Percentiles rank a stretch among this genome's conserved stretches.
Conservation (phyloP, 768 basidiomycete species). For the Leucosporidium yakuticum region DNA sequence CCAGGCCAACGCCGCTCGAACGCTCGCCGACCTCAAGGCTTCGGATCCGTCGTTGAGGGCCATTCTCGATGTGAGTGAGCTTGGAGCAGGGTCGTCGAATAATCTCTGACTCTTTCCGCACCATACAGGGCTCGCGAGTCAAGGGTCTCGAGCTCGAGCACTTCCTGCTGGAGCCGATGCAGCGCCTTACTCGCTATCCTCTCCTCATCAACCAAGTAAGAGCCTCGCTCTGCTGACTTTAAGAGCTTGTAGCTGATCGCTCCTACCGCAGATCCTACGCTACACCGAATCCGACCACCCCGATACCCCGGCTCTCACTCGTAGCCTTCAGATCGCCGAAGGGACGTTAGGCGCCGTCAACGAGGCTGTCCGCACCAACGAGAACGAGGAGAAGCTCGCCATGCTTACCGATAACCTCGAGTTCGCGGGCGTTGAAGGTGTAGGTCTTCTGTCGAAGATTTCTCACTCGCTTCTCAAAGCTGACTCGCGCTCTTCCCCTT, state of each 20-base stretch:
- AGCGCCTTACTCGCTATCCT: constrained; percentile 84
- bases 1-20: constrained; percentile 48
- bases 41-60: constrained; percentile 16
- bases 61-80: constrained; percentile 17
- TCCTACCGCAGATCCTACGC: constrained; percentile 56
- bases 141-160: constrained; percentile 37
- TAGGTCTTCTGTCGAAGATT: constrained; percentile 45
- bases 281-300: constrained; percentile 61
- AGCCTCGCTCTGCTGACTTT: constrained; percentile 2
- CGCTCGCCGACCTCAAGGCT: constrained; percentile 25
- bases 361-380: constrained; percentile 76
- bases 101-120: neutral
- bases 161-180: constrained; percentile 38
- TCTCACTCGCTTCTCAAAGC: neutral
- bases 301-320: constrained; percentile 45
- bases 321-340: constrained; percentile 62
- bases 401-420: constrained; percentile 72
- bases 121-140: constrained; percentile 14
- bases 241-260: neutral
- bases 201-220: constrained; percentile 71
- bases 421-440: constrained; percentile 66
- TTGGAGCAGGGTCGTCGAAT: neutral
- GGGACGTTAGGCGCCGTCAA: constrained; percentile 73
- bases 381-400: constrained; percentile 68
- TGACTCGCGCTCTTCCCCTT: neutral